Evolutionary conservation across 768 basidiomycete species (phyloP), one percentile per base, ranked within the genome.

Genomic region (Lyophyllum shimeji): DNA sequence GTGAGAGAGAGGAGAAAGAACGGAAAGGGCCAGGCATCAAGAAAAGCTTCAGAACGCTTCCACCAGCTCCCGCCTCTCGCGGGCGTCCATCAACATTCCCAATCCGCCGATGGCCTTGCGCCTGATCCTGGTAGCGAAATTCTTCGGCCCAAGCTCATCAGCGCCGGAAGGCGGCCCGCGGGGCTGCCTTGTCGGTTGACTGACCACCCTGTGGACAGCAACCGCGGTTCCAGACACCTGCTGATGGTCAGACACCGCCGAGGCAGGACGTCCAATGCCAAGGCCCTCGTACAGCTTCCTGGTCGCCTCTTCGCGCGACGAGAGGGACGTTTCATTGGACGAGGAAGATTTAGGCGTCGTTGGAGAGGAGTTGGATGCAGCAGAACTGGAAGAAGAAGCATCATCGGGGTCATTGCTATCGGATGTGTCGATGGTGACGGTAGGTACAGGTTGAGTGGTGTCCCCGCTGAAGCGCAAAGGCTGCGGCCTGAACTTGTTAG

Each of bases 271-370:
- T 37, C 90, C 89, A 53, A 93, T 83, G n/a, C 92, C 89, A 39
- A 95, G 81, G 37, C 92, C 92, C 73, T 93, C 92, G 68, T 91
- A 93, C 56, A 92, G 72, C 74, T 89, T 91, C 83, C 91, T 93
- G 39, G 86, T 71, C 11, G 85, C 91, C 74, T 92, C 90, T 73
- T 93, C 91, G 75, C 91, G 87, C 68, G 88, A 87, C 73, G 89
- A 90, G 63, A 93, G 83, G 53, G 86, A 82, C 59, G 71, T 72
- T 49, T 76, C 80, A 59, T 76, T 77, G 34, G 87, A 89, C 45
- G 85, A 81, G 42, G 85, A 80, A 17, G 89, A 87, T 60, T 82
- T 82, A 11, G 91, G 89, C 1, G 90, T 91, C 42, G 85, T 83
- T 2, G 91, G 90, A 55, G 90, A 86, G n/a, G 86, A 85, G 58